A percentile compares a stretch with the other conserved stretches of the same genome.
Evolutionary conservation across 768 basidiomycete species (phyloP).

Genomic region (Tephrocybe sp.): DNA sequence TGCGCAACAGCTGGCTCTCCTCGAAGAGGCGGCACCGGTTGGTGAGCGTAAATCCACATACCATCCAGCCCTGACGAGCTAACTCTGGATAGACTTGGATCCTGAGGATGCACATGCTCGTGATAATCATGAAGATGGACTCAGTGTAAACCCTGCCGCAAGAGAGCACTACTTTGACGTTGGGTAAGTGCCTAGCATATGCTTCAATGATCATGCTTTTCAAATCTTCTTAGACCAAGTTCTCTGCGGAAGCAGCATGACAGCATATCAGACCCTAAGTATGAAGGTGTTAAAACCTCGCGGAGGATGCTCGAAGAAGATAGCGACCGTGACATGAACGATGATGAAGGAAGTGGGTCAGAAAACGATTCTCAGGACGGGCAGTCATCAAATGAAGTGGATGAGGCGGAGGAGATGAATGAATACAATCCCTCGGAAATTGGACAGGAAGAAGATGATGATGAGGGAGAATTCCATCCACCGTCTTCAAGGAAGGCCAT

Average conservation of each 20-base stretch:
- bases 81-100: constrained; percentile 58
- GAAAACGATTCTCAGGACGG: constrained; percentile 26
- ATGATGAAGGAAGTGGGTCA: constrained; percentile 44
- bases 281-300: constrained; percentile 66
- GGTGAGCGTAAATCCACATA: constrained; percentile 42
- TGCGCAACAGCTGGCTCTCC: constrained; percentile 79
- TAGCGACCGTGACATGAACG: constrained; percentile 51
- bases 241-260: constrained; percentile 64
- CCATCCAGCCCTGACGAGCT: neutral
- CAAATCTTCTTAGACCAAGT: constrained; percentile 53
- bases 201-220: neutral
- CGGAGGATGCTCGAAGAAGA: constrained; percentile 54
- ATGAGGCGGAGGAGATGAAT: constrained; percentile 6
- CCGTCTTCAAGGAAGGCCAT: neutral
- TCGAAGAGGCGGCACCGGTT: constrained; percentile 68
- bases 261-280: constrained; percentile 74
- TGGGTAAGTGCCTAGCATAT: constrained; percentile 51
- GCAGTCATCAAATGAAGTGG: constrained; percentile 18
- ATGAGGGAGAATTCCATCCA: neutral
- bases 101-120: constrained; percentile 68
- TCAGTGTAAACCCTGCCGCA: constrained; percentile 31
- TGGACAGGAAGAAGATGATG: constrained; percentile 9
- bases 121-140: constrained; percentile 44
- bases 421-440: neutral
- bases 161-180: constrained; percentile 86